phyloP scores from a whole-genome alignment of 441 rosid species.

The Gossypium gossypioides region DNA sequence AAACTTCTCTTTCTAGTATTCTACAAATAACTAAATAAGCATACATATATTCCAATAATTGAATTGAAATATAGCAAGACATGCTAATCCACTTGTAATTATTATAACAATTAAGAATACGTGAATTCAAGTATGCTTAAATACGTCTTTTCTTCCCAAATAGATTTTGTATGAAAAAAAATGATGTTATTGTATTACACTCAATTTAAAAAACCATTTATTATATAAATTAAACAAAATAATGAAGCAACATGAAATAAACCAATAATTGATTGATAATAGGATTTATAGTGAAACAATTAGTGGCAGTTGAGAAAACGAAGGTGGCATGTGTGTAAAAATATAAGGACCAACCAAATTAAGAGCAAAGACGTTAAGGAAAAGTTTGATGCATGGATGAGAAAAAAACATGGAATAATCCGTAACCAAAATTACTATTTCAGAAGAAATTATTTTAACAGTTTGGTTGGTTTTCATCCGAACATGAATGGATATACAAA shows the following conservation, averaged over 20 bases:
- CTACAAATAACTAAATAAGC: too few species aligned
- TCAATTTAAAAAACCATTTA: too few species aligned
- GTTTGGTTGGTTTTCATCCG: not conserved
- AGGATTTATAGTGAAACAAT: not conserved
- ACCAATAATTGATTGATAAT: not conserved
- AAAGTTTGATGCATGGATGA: not conserved
- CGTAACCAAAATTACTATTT: not conserved
- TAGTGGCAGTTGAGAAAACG: not conserved
- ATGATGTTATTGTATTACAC: too few species aligned
- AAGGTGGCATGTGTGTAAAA: not conserved
- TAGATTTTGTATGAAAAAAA: too few species aligned
- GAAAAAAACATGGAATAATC: constrained; percentile 15
- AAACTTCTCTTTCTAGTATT: too few species aligned
- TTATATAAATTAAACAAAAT: too few species aligned
- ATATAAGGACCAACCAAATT: constrained; percentile 10
- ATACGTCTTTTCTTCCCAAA: too few species aligned
- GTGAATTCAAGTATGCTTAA: rapidly evolving
- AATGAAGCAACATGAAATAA: not conserved
- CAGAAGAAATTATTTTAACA: not conserved
- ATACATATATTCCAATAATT: too few species aligned
- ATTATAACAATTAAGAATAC: too few species aligned
- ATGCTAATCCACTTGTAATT: too few species aligned
- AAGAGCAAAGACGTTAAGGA: constrained; percentile 11
- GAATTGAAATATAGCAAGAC: too few species aligned
- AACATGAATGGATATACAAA: not conserved